Evolutionary conservation across 2,329 filamentous ascomycete species (phyloP), one percentile per base, ranked within the genome.

Genomic region (Ophiostoma angusticollis): DNA sequence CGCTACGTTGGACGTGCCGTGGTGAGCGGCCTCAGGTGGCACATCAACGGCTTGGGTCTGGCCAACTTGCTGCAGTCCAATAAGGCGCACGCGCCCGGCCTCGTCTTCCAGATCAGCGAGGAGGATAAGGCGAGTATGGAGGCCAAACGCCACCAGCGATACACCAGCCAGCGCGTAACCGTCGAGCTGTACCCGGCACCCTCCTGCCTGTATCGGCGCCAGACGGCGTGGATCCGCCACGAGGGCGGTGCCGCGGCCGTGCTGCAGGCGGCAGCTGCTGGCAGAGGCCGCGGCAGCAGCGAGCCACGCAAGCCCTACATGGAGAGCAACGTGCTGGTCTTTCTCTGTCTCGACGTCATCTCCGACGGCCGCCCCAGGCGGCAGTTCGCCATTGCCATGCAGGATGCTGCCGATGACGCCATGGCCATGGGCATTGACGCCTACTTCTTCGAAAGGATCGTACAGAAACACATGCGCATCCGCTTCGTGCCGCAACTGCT

Each of bases 1-100:
- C 33, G 33, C n/a, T 43, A 43, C 30, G 31, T 43, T 24, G 41
- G 41, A 5, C 41, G 41, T 6, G 41, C 41, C 19, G 34, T 32
- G 6, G 29, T 43, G 5, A 27, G 23, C 6, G 33, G 27, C 24
- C 37, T 30, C 33, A 29, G 19, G 16, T 43, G 41, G 41, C 37
- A 43, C 29, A 43, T 40, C 7, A 40, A 40, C 14, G 24, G 14
- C 2, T 29, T 43, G 12, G 37, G 37, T 3, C 31, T 24, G 6
- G 41, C 37, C n/a, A 40, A 43, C 30, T 24, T 43, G 9, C 11
- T 23, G 6, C 18, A 18, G 9, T 6, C 25, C 29, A 21, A 13
- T 23, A 33, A 19, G 22, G 37, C 32, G 13, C 37, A 36, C 29
- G 41, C 30, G 8, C 38, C 38, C 6, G 38, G 38, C 1, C 32